Evolutionary conservation across 495 filamentous ascomycete species (phyloP).

Genomic region (Daldinia decipiens): DNA sequence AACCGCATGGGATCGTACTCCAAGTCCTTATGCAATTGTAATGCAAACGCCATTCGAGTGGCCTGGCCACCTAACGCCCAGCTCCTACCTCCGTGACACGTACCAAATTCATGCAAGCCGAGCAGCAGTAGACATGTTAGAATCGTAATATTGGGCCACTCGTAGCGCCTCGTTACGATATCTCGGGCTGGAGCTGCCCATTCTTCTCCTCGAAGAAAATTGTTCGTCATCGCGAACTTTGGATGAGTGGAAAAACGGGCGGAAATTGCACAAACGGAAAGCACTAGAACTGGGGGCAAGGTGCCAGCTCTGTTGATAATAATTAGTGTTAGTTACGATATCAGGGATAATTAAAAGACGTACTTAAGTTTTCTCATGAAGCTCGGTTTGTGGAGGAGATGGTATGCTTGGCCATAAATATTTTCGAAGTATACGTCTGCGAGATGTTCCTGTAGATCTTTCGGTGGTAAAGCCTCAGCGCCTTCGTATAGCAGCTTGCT

Average conservation of each 20-base stretch:
- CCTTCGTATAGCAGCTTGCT: slow-evolving; percentile 80
- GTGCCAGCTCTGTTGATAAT: slow-evolving; percentile 57
- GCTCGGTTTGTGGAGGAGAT: slow-evolving; percentile 95
- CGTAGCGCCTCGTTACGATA: slow-evolving; percentile 85
- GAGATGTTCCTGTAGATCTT: slow-evolving; percentile 93
- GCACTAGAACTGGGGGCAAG: slow-evolving; percentile 83
- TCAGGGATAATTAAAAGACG: slow-evolving; percentile 39
- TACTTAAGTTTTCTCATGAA: slow-evolving; percentile 87
- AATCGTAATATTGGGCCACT: slow-evolving; percentile 95
- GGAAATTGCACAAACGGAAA: slow-evolving; percentile 92
- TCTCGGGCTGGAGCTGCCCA: slow-evolving; percentile 88
- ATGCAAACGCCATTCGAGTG: slow-evolving; percentile 93
- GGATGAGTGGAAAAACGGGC: slow-evolving; percentile 97
- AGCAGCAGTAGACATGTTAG: slow-evolving; percentile 87
- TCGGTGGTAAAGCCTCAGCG: slow-evolving; percentile 81
- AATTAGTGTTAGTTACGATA: slow-evolving; percentile 39
- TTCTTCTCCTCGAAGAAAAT: slow-evolving; percentile 88
- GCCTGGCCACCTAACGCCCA: slow-evolving; percentile 97
- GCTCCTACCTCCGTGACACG: slow-evolving; percentile 93
- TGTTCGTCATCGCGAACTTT: slow-evolving; percentile 80
- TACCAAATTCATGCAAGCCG: slow-evolving; percentile 94
- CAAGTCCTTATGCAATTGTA: slow-evolving; percentile 94
- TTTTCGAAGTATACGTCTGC: slow-evolving; percentile 96
- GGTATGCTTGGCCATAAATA: slow-evolving; percentile 94
- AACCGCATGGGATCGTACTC: slow-evolving; percentile 80